These are phyloP conservation scores for Cutaneotrichosporon mucoides DNA, from an alignment of 1,284 basidiomycete genomes.

Conservation along the genomic window DNA sequence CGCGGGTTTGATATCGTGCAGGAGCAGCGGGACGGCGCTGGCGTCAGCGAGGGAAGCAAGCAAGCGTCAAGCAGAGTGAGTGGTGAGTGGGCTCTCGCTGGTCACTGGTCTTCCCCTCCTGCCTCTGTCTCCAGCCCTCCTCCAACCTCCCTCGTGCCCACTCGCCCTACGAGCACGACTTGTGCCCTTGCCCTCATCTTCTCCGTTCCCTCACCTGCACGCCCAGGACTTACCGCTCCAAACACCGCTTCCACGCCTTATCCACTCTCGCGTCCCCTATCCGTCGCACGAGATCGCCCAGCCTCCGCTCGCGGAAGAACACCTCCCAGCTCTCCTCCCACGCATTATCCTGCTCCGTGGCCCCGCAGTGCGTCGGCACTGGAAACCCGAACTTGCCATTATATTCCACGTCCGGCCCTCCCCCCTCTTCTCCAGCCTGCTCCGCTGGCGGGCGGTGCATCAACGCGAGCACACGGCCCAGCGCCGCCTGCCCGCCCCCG, in stretches of 20 bases:
- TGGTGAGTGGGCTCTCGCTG: too few species aligned
- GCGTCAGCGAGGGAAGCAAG: not conserved
- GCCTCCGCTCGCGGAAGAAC: conserved; percentile 59
- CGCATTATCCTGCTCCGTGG: conserved; percentile 67
- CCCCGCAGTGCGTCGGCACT: conserved; percentile 75
- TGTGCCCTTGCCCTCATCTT: too few species aligned
- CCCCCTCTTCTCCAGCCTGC: not conserved
- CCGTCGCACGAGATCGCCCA: conserved; percentile 57
- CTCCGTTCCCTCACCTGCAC: not conserved
- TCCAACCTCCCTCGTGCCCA: too few species aligned
- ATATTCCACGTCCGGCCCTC: conserved; percentile 6
- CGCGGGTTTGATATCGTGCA: conserved; percentile 55
- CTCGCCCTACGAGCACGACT: too few species aligned
- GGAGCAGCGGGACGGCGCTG: conserved; percentile 71
- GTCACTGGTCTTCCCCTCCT: too few species aligned
- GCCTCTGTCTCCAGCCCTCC: too few species aligned
- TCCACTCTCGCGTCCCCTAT: conserved; percentile 55
- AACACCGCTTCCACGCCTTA: conserved; percentile 57
- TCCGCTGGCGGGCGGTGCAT: not conserved
- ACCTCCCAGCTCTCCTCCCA: conserved; percentile 69
- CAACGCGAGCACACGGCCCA: not conserved
- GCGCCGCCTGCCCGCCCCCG: not conserved
- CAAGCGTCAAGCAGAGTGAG: not conserved
- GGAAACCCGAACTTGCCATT: conserved; percentile 63
- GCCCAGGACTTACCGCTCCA: conserved; percentile 56